Evolutionary conservation across 352 stramenopile species (phyloP), one percentile per base, ranked within the genome.

Genomic region (Thraustochytrium aureum): DNA sequence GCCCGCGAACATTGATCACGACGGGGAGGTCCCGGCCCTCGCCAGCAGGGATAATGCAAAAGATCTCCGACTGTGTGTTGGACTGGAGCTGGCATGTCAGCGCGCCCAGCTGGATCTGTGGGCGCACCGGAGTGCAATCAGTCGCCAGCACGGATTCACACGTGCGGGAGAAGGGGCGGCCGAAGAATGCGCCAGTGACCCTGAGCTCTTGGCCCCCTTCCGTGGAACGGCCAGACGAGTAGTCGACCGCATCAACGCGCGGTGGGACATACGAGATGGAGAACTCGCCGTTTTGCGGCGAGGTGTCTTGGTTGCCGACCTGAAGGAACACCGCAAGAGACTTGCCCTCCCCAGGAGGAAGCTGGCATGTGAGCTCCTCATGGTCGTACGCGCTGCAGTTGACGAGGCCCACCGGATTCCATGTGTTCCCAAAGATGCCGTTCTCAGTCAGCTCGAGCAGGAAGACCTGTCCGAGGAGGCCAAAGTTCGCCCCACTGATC

Each of bases 61-160:
- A 12, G 22, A 79, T 74, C 41, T 74, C 50, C 38, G 26, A 50
- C 37, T 79, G 69, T 30, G 69, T 79, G 41, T 79, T 79, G 50
- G 17, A 54, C 37, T 56, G 39, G 35, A 61, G n/a, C 32, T 20
- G 20, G 43, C 69, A 79, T 4, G 59, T 7, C 4, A 79, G 69
- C 0, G n/a, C 52, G 12, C 69, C 69, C 4, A 79, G 59, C 7
- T 3, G 26, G 6, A 79, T 30, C 37, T 7, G 7, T 43, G 69
- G 69, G 10, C 4, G 10, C 47, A 72, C 33, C 22, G 22, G 17
- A 2, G 69, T 79, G 54, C 69, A 79, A 26, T 41, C 12, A n/a
- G 4, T 20, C 39, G 59, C n/a, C 37, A 56, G 37, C 10, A 67
- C 10, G 38, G 38, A 35, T 54, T 20, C 26, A 35, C 69, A 79